These are phyloP conservation scores for Naganishia kalamii DNA, from an alignment of 768 basidiomycete species.

Conservation along the genomic window DNA sequence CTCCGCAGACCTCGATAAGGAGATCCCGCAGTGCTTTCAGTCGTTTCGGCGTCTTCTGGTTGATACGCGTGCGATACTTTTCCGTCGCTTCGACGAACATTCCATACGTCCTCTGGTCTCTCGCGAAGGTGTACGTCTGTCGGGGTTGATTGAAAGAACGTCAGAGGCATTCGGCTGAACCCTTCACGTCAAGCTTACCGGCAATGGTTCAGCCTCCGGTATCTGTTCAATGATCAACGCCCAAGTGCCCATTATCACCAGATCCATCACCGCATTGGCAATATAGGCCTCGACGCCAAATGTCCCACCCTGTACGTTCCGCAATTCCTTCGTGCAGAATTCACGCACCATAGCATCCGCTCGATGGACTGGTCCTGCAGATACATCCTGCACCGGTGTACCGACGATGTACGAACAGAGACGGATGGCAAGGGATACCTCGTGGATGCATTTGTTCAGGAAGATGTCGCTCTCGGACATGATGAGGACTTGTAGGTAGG, in stretches of 20 bases:
- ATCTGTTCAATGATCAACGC: conserved; percentile 58
- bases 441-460: conserved; percentile 66
- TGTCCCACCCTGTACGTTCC: conserved; percentile 58
- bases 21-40: conserved; percentile 67
- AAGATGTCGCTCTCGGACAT: conserved; percentile 95
- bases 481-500: conserved; percentile 86
- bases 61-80: conserved; percentile 49
- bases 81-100: conserved; percentile 50
- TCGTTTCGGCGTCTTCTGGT: conserved; percentile 50
- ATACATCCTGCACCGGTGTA: background rate
- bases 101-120: conserved; percentile 65
- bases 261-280: conserved; percentile 80
- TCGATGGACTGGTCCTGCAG: conserved; percentile 62
- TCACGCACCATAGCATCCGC: conserved; percentile 71
- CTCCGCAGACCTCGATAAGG: conserved; percentile 60
- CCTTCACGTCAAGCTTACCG: conserved; percentile 52
- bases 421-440: conserved; percentile 53
- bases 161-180: background rate
- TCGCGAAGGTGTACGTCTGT: conserved; percentile 85
- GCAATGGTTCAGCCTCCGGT: conserved; percentile 55
- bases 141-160: background rate
- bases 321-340: conserved; percentile 81
- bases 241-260: conserved; percentile 79
- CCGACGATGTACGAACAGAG: conserved; percentile 51
- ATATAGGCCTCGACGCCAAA: conserved; percentile 56